Conservation (phyloP, 176 grass and related monocot genomes). For the Carex scoparia region DNA sequence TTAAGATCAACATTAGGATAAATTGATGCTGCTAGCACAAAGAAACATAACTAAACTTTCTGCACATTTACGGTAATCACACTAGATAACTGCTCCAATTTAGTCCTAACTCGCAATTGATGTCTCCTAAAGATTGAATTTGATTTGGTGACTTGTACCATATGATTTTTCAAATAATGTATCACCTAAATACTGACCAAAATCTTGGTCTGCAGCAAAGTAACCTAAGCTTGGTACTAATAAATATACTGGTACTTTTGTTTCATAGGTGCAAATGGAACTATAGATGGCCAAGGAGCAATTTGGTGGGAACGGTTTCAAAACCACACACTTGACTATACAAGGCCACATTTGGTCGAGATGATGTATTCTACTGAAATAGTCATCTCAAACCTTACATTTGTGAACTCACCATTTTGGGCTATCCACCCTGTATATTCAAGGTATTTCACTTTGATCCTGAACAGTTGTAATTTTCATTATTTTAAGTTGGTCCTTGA, state of each 20-base stretch:
- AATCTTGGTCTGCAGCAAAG: not conserved
- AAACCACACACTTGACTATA: conserved; percentile 67
- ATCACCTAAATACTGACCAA: not conserved
- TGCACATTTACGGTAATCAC: not conserved
- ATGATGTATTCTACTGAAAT: conserved; percentile 74
- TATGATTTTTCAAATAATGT: not conserved
- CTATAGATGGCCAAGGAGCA: conserved; percentile 83
- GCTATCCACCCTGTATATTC: conserved; percentile 96
- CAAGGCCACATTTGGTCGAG: conserved; percentile 83
- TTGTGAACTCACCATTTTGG: conserved; percentile 87
- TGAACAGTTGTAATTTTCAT: not conserved
- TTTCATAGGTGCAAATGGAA: conserved; percentile 71
- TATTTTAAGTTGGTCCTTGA: not conserved
- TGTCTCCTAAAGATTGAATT: not conserved
- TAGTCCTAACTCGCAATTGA: not conserved
- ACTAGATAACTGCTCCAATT: not conserved
- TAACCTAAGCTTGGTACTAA: not conserved
- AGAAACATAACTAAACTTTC: not conserved
- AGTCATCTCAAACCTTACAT: conserved; percentile 93
- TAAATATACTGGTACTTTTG: conserved; percentile 15
- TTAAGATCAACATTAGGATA: not conserved
- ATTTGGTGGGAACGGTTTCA: conserved; percentile 88
- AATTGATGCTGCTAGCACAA: not conserved
- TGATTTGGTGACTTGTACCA: not conserved
- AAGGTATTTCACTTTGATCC: conserved; percentile 42